Percentiles rank a stretch among this genome's conserved stretches.
Conservation (phyloP, 1,284 basidiomycete genomes). For the Pascua sp. region DNA sequence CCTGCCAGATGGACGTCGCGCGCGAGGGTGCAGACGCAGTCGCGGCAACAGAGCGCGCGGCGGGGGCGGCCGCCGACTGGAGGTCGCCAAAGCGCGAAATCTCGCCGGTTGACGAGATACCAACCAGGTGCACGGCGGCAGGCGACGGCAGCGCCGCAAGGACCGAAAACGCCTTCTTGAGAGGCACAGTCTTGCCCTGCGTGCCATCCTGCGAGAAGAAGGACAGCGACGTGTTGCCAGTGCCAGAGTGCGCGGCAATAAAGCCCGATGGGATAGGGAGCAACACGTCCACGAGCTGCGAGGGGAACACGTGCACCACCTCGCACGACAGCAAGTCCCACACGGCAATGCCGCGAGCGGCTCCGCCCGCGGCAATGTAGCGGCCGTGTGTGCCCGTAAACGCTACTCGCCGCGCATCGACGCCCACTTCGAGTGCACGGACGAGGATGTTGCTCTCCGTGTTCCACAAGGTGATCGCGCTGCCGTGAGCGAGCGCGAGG, state of each 20-base stretch:
- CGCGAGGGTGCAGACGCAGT: background rate
- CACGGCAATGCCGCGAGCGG: slow-evolving; percentile 58
- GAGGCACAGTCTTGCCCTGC: slow-evolving; percentile 4
- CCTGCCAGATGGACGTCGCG: slow-evolving; percentile 47
- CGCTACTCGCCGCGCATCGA: slow-evolving; percentile 32
- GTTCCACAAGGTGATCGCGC: slow-evolving; percentile 74
- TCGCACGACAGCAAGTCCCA: slow-evolving; percentile 74
- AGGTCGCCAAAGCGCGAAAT: slow-evolving; percentile 41
- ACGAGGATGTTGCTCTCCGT: slow-evolving; percentile 64
- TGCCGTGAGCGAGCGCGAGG: slow-evolving; percentile 68
- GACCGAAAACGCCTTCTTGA: slow-evolving; percentile 9
- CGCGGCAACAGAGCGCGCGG: slow-evolving; percentile 7
- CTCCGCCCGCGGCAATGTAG: slow-evolving; percentile 57
- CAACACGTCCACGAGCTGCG: slow-evolving; percentile 57
- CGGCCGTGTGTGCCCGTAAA: slow-evolving; percentile 51
- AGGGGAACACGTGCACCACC: slow-evolving; percentile 47
- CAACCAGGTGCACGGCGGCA: slow-evolving; percentile 28
- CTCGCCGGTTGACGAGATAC: slow-evolving; percentile 34
- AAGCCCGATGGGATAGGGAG: slow-evolving; percentile 60
- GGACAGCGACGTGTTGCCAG: slow-evolving; percentile 46
- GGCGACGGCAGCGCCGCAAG: slow-evolving; percentile 15
- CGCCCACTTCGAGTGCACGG: slow-evolving; percentile 61
- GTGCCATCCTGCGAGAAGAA: slow-evolving; percentile 52
- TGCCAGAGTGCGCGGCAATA: slow-evolving; percentile 24
- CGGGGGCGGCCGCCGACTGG: slow-evolving; percentile 13